Evolutionary conservation across 257 asterid genomes (phyloP).

Genomic region (Solanum arcanum): DNA sequence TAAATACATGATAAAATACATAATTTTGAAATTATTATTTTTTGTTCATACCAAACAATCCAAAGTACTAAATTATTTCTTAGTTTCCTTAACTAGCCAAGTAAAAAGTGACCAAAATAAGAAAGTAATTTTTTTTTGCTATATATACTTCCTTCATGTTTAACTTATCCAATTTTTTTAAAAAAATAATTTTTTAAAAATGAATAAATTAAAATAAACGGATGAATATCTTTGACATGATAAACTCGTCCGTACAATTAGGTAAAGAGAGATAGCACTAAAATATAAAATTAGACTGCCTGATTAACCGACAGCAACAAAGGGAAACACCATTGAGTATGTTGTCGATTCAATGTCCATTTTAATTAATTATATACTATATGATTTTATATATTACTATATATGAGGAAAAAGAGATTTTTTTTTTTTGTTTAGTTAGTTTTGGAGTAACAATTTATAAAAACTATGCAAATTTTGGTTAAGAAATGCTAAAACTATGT

Average conservation of each 20-base stretch:
- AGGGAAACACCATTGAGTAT: background rate
- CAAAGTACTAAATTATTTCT: too few species aligned
- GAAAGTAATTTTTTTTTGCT: too few species aligned
- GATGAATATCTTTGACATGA: background rate
- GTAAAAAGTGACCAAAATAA: too few species aligned
- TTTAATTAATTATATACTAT: background rate
- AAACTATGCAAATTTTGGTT: background rate
- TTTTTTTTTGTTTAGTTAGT: background rate
- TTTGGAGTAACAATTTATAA: background rate
- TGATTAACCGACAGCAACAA: background rate
- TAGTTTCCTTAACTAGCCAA: too few species aligned
- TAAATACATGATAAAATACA: too few species aligned
- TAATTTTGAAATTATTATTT: too few species aligned
- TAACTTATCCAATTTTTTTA: too few species aligned
- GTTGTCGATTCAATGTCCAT: background rate
- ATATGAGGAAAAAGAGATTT: background rate
- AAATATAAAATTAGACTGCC: background rate
- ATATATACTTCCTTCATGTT: background rate
- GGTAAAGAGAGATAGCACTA: background rate
- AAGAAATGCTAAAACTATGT: background rate
- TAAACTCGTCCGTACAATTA: background rate
- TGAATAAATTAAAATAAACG: too few species aligned
- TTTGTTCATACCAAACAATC: background rate
- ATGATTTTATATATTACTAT: background rate
- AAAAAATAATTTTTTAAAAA: too few species aligned